These are phyloP conservation scores for Avena atlantica DNA, from an alignment of 176 grass and related monocot genomes.

Conservation along the genomic window DNA sequence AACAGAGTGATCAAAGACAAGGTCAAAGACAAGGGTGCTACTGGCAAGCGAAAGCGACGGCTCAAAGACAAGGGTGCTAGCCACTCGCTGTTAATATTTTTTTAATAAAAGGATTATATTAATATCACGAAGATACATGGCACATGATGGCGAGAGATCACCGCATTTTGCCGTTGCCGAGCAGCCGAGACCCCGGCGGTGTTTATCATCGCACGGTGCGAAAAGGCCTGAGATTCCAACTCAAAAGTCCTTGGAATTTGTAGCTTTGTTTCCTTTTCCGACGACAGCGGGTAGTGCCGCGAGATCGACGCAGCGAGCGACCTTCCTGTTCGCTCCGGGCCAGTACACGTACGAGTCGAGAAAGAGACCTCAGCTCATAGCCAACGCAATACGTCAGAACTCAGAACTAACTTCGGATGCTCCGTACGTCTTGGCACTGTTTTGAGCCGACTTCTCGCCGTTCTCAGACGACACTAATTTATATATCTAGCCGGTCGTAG, in stretches of 20 bases:
- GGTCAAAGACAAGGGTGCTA: too few species aligned
- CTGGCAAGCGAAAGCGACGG: not conserved
- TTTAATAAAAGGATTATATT: too few species aligned
- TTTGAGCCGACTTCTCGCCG: not conserved
- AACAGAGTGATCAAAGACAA: too few species aligned
- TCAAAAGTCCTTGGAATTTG: not conserved
- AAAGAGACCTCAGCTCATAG: not conserved
- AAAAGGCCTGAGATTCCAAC: not conserved
- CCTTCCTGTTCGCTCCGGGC: not conserved
- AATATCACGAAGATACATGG: too few species aligned
- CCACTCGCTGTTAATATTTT: not conserved
- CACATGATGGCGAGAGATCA: constrained; percentile 37
- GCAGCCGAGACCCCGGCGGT: not conserved
- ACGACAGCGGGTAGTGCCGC: constrained; percentile 11
- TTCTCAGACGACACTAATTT: not conserved
- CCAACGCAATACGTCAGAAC: not conserved
- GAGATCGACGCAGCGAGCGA: not conserved
- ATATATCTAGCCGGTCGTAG: too few species aligned
- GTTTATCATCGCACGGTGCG: not conserved
- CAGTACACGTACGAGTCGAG: not conserved
- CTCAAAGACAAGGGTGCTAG: not conserved
- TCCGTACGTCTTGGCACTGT: too few species aligned
- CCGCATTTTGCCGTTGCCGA: not conserved
- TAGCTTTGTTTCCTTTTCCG: not conserved
- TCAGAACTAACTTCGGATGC: not conserved